Evolutionary conservation across 108 stramenopile genomes (phyloP), one percentile per base, ranked within the genome.

Genomic region (Fistulifera solaris): DNA sequence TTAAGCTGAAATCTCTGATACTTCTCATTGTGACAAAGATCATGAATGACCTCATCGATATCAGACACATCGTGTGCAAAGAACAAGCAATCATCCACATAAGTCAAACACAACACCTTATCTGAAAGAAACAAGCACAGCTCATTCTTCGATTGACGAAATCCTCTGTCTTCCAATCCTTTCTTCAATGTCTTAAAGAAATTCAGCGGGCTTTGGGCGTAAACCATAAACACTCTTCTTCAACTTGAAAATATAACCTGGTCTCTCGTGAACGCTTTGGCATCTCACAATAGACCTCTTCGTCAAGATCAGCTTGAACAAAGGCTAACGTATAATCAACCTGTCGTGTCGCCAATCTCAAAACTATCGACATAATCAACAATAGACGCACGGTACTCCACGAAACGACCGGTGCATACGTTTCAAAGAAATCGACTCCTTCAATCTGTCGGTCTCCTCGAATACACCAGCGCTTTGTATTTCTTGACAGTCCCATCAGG

Each of bases 141-240:
- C 6, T 27, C 25, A 12, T 51, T n/a, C 50, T 27, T n/a, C 21
- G 26, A 51, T 7, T 17, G 50, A n/a, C 2, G 5, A 27, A 51
- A 51, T 51, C 50, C 50, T 27, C n/a, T 6, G 3, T 26, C 22
- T 22, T 27, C 19, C 0, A 72, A 54, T 59, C 53, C 56, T 27
- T 70, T 52, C 2, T 26, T 28, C 40, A 80, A 47, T 49, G 52
- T 52, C 57, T 65, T 65, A 41, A 63, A 61, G 71, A 75, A 83
- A n/a, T 64, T 39, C 10, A 57, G 44, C 18, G 72, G 67, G 31
- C 31, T 35, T 12, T 59, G 48, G 60, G 1, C 25, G 39, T 0
- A 66, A 19, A 14, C 75, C 75, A 38, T 76, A 77, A 4, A 74
- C 55, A 25, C 59, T 61, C 0, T 46, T 47, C 10, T 52, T 48